phyloP scores from a whole-genome alignment of 2,329 filamentous ascomycete species.

The Chaetomium globosum region DNA sequence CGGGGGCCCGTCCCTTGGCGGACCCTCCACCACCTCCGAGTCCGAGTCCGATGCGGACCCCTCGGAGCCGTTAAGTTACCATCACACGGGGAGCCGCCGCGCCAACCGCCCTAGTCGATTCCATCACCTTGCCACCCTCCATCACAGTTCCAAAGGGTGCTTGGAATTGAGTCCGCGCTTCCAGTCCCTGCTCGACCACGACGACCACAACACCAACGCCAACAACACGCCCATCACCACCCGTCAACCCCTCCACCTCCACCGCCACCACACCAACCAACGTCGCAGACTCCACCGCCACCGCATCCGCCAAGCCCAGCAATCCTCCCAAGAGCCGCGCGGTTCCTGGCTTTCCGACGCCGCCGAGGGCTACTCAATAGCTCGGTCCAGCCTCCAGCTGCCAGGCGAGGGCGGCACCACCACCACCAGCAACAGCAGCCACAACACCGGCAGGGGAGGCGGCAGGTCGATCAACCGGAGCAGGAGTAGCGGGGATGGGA shows the following conservation, averaged over 20 bases:
- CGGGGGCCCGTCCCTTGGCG: constrained; percentile 1
- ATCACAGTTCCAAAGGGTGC: not conserved
- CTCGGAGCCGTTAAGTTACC: constrained; percentile 1
- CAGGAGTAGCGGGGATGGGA: not conserved
- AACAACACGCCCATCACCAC: not conserved
- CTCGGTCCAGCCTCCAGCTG: constrained; percentile 19
- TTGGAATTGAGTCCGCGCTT: not conserved
- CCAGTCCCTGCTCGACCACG: not conserved
- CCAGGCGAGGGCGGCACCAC: constrained; percentile 38
- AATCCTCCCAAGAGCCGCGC: constrained; percentile 16
- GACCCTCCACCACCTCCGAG: constrained; percentile 1
- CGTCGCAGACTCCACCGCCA: not conserved
- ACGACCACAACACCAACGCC: not conserved
- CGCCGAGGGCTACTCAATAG: constrained; percentile 29
- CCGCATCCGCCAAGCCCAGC: not conserved
- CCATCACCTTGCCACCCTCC: not conserved
- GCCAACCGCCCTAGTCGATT: not conserved
- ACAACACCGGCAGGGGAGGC: not conserved
- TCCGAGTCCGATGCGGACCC: constrained; percentile 6
- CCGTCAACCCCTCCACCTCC: too few relatives aligned
- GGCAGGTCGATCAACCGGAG: not conserved
- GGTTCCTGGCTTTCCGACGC: constrained; percentile 16
- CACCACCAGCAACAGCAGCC: too few relatives aligned
- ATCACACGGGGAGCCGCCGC: not conserved
- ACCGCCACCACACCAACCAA: not conserved